Conservation (phyloP, 1,284 basidiomycete genomes). For the Rhizoctonia solani region DNA sequence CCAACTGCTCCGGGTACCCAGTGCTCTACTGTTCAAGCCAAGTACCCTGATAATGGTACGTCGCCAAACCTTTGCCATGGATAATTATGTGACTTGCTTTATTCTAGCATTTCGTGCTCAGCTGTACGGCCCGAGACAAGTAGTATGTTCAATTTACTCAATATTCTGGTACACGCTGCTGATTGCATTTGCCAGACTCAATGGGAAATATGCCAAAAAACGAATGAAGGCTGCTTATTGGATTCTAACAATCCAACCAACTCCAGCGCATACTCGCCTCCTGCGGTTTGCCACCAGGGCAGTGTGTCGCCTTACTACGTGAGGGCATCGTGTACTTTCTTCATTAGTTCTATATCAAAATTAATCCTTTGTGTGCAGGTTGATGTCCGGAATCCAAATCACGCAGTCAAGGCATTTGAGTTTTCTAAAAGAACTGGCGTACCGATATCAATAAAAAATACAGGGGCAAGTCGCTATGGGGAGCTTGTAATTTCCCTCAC, state of each 20-base stretch:
- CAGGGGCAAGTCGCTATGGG: conserved; percentile 46
- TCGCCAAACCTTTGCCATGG: neutral
- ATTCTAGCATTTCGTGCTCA: neutral
- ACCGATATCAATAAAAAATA: conserved; percentile 56
- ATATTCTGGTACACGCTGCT: neutral
- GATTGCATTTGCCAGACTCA: neutral
- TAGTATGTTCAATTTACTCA: neutral
- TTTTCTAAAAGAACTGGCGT: conserved; percentile 50
- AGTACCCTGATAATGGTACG: conserved; percentile 1
- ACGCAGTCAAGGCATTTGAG: conserved; percentile 51
- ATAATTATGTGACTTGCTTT: neutral
- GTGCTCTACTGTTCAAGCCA: conserved; percentile 14
- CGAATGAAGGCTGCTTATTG: conserved; percentile 5
- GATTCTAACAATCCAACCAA: conserved; percentile 1
- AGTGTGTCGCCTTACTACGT: conserved; percentile 52
- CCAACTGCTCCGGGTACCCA: neutral
- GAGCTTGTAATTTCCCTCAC: neutral
- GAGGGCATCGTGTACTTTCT: conserved; percentile 7
- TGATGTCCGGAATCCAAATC: conserved; percentile 48
- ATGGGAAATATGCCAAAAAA: conserved; percentile 26
- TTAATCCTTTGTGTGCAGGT: conserved; percentile 51
- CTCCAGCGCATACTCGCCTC: neutral
- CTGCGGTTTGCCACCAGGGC: conserved; percentile 47
- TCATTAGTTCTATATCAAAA: conserved; percentile 4
- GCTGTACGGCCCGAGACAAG: neutral